Conservation (phyloP, 2,329 filamentous ascomycete species). For the Alternaria gansuensis region DNA sequence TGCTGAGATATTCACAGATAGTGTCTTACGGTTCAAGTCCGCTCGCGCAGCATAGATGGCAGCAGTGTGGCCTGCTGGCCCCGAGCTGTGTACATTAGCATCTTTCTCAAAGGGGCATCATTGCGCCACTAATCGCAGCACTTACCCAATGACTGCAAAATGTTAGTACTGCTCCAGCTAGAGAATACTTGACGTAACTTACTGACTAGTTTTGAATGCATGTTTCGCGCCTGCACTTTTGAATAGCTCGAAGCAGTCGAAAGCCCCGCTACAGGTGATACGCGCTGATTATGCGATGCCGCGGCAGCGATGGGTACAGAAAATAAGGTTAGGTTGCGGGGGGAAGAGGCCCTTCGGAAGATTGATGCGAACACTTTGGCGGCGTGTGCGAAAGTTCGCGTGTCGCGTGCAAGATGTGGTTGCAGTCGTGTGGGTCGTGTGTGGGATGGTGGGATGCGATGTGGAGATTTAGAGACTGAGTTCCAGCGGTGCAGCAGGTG, state of each 20-base stretch:
- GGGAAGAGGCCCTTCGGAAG: conserved; percentile 70
- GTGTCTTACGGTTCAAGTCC: conserved; percentile 79
- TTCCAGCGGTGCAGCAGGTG: conserved; percentile 16
- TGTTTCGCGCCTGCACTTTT: conserved; percentile 63
- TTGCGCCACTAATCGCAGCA: conserved; percentile 19
- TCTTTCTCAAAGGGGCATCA: conserved; percentile 29
- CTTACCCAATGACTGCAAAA: conserved; percentile 50
- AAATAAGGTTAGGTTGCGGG: conserved; percentile 75
- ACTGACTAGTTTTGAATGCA: conserved; percentile 95
- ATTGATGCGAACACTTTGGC: conserved; percentile 93
- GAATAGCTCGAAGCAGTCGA: conserved; percentile 51
- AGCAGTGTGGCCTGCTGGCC: conserved; percentile 95
- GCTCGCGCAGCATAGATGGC: conserved; percentile 95
- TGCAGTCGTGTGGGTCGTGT: conserved; percentile 26
- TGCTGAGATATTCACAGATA: too few relatives aligned
- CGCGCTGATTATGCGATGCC: conserved; percentile 71
- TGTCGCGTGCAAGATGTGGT: conserved; percentile 33
- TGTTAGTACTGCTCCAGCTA: conserved; percentile 36
- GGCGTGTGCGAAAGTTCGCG: conserved; percentile 53
- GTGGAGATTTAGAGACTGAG: background rate
- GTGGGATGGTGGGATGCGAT: conserved; percentile 28
- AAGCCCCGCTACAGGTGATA: conserved; percentile 53
- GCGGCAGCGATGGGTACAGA: conserved; percentile 77
- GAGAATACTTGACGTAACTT: conserved; percentile 55
- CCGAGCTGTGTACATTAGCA: conserved; percentile 70